Base-by-base conservation (phyloP, 2,329 filamentous ascomycete genomes). In the Cladosporium sp. region DNA sequence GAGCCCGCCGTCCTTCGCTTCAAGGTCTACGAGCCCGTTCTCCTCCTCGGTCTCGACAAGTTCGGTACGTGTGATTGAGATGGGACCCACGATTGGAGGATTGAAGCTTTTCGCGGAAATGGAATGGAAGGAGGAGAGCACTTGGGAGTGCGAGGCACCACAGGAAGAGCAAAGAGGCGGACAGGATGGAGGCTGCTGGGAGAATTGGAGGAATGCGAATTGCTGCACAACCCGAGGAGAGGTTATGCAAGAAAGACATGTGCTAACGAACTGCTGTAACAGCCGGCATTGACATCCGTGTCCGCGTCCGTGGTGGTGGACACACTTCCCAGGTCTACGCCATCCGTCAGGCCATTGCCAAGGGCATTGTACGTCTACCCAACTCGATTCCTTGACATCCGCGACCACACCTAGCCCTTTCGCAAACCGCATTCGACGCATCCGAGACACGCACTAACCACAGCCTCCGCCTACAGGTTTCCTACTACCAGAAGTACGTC, bases 401-500 rank as follows among this genome's bases (percentile, higher is more conserved):
- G 56, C 56, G 56, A 58, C 23, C 23, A 46, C 36, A 3, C 7
- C 3, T 28, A 26, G 36, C 25, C 21, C 23, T 43, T 26, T 26
- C 32, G 32, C 56, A 46, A 58, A 26, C 28, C 10, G 26, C 21
- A 58, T 25, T 36, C 56, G 56, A 8, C 56, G 61, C 59, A 30
- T 64, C 58, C 54, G 65, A 57, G 53, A 62, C 57, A 39, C 23
- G 36, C 61, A 51, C 63, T 67, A 66, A 70, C 65, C 46, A 57
- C 32, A 65, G n/a, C 62, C 53, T 23, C 32, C 60, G 34, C 60
- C 60, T 56, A 63, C 72, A 79, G 77, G 79, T 96, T 79, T 91
- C 93, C 83, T 97, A 97, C 91, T 98, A 97, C 91, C 94, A 97
- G 87, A 97, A 99, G 89, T 99, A 90, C 86, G 92, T 98, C 84